A percentile compares a stretch with the other conserved stretches of the same genome.
Conservation (phyloP, 495 filamentous ascomycete species). For the Aspergillus conjunctus region DNA sequence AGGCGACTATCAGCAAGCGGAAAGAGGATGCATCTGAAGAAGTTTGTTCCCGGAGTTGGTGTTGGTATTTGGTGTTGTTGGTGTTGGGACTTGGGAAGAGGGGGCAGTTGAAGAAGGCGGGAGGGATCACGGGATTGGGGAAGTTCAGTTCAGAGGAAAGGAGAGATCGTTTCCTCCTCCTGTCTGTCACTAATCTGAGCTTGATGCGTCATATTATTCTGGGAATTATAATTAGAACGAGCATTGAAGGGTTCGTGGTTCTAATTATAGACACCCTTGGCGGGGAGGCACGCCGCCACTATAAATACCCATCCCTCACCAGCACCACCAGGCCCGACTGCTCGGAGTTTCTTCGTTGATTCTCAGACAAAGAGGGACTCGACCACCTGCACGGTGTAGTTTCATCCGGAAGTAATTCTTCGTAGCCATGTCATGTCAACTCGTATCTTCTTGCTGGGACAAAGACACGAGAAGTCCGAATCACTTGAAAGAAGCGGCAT, state of each 20-base stretch:
- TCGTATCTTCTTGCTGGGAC: too few species aligned
- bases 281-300: slow-evolving; percentile 16
- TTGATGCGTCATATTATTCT: slow-evolving; percentile 4
- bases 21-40: slow-evolving; percentile 18
- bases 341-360: too few species aligned
- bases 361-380: too few species aligned
- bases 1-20: slow-evolving; percentile 3
- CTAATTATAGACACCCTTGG: slow-evolving; percentile 22
- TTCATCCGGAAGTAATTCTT: too few species aligned
- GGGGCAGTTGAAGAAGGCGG: not conserved
- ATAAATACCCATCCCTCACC: not conserved
- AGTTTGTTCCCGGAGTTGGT: not conserved
- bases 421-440: too few species aligned
- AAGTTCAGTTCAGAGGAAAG: not conserved
- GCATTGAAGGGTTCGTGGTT: slow-evolving; percentile 17
- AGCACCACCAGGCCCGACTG: too few species aligned
- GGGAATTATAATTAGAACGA: not conserved
- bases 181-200: not conserved
- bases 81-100: slow-evolving; percentile 4
- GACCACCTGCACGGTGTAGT: too few species aligned
- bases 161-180: not conserved
- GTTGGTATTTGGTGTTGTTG: not conserved
- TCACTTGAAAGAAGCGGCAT: too few species aligned
- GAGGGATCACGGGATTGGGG: slow-evolving; percentile 21
- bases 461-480: too few species aligned